Conservation (phyloP, 176 grass and related monocot species). For the Oropetium thomaeum region DNA sequence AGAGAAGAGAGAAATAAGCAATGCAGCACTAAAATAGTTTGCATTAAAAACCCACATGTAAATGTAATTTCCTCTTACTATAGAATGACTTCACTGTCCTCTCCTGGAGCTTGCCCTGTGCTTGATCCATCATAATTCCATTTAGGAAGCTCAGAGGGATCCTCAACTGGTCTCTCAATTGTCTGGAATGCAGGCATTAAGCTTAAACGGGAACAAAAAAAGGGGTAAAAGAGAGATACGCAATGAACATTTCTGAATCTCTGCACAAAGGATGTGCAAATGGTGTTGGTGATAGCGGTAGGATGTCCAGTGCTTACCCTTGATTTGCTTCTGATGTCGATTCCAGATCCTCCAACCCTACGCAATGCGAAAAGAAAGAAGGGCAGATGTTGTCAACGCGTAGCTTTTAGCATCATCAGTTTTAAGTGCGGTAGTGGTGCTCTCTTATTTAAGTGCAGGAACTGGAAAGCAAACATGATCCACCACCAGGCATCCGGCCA, state of each 20-base stretch:
- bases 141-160: slow-evolving; percentile 86
- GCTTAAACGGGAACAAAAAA: neutral
- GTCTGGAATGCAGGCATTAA: slow-evolving; percentile 47
- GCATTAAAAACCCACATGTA: neutral
- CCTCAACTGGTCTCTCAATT: slow-evolving; percentile 69
- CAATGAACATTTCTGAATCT: neutral
- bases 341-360: slow-evolving; percentile 97
- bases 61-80: slow-evolving; percentile 55
- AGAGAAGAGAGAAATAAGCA: neutral
- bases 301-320: slow-evolving; percentile 45
- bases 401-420: neutral
- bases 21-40: neutral
- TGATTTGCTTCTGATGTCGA: slow-evolving; percentile 98
- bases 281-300: neutral
- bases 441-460: slow-evolving; percentile 18
- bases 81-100: slow-evolving; percentile 99
- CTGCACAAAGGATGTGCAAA: neutral
- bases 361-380: neutral
- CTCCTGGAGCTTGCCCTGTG: slow-evolving; percentile 96
- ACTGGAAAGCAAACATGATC: slow-evolving; percentile 19
- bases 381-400: slow-evolving; percentile 4
- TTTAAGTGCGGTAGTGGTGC: neutral
- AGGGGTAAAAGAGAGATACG: neutral
- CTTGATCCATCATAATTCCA: slow-evolving; percentile 99
- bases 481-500: neutral